Percentiles rank a stretch among this genome's conserved stretches.
Conservation (phyloP, 1,284 basidiomycete species). For the Cutaneotrichosporon mucoides region DNA sequence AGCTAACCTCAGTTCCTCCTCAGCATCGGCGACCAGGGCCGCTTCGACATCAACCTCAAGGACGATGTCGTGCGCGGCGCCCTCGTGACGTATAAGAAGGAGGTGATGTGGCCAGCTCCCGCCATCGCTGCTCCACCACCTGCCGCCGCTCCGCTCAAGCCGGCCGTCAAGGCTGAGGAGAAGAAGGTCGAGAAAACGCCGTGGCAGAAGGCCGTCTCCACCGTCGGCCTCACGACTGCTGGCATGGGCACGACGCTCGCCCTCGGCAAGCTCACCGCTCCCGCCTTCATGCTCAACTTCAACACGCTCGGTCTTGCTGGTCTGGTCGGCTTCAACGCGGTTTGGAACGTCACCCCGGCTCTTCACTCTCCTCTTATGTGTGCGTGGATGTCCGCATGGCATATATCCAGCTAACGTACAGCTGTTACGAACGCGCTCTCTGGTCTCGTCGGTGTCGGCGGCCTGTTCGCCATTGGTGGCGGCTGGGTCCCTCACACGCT, state of each 20-base stretch:
- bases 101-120: slow-evolving; percentile 58
- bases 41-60: slow-evolving; percentile 63
- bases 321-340: slow-evolving; percentile 75
- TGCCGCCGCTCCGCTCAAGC: slow-evolving; percentile 50
- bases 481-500: slow-evolving; percentile 74
- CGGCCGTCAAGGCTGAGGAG: slow-evolving; percentile 53
- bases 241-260: slow-evolving; percentile 68
- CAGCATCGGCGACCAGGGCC: slow-evolving; percentile 63
- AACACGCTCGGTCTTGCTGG: slow-evolving; percentile 69
- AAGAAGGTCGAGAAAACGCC: slow-evolving; percentile 58
- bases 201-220: slow-evolving; percentile 70
- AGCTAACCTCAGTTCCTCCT: slow-evolving; percentile 58
- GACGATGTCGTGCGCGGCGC: slow-evolving; percentile 80
- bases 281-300: slow-evolving; percentile 76
- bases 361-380: slow-evolving; percentile 59
- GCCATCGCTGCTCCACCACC: slow-evolving; percentile 48
- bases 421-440: slow-evolving; percentile 44
- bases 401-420: slow-evolving; percentile 9
- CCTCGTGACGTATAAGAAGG: slow-evolving; percentile 66
- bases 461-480: slow-evolving; percentile 81
- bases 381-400: slow-evolving; percentile 9
- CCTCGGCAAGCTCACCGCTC: slow-evolving; percentile 71
- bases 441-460: slow-evolving; percentile 75
- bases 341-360: slow-evolving; percentile 80
- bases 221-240: slow-evolving; percentile 65